These are phyloP conservation scores for Ceratocystis diversiconidia DNA, from an alignment of 2,329 filamentous ascomycete genomes.

Conservation along the genomic window DNA sequence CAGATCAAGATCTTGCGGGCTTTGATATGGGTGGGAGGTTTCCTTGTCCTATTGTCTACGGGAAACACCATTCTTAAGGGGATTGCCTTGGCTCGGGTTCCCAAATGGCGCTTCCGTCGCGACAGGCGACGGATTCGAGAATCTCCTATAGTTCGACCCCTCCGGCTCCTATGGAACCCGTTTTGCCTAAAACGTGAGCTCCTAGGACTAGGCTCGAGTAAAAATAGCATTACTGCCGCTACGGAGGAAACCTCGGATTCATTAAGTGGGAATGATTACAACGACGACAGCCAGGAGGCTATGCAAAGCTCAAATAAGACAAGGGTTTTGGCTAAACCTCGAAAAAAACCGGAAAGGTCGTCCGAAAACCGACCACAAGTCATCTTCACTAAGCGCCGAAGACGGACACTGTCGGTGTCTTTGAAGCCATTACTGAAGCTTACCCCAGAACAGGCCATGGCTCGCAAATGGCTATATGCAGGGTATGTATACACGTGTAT, in stretches of 20 bases:
- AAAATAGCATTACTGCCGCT: slow-evolving; percentile 19
- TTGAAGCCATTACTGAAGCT: slow-evolving; percentile 64
- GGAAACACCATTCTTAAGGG: slow-evolving; percentile 67
- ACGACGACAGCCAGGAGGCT: not conserved
- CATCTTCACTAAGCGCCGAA: slow-evolving; percentile 43
- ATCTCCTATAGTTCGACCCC: not conserved
- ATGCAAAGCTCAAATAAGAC: not conserved
- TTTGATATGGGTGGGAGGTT: slow-evolving; percentile 70
- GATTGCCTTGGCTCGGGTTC: slow-evolving; percentile 72
- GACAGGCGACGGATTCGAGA: slow-evolving; percentile 21
- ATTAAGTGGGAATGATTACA: not conserved
- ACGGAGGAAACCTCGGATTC: not conserved
- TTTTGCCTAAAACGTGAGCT: slow-evolving; percentile 15
- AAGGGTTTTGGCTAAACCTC: not conserved
- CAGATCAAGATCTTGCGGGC: slow-evolving; percentile 76
- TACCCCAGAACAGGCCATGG: slow-evolving; percentile 60
- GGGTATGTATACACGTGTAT: slow-evolving; percentile 60
- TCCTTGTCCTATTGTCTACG: slow-evolving; percentile 60
- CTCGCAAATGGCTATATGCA: slow-evolving; percentile 75
- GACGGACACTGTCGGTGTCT: slow-evolving; percentile 48
- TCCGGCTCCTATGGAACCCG: slow-evolving; percentile 10
- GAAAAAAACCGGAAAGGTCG: not conserved
- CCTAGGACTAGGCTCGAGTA: slow-evolving; percentile 22
- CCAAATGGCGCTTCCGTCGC: slow-evolving; percentile 74
- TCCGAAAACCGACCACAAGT: not conserved